Conservation (phyloP, 2,329 filamentous ascomycete species). For the Aspergillus flavus region DNA sequence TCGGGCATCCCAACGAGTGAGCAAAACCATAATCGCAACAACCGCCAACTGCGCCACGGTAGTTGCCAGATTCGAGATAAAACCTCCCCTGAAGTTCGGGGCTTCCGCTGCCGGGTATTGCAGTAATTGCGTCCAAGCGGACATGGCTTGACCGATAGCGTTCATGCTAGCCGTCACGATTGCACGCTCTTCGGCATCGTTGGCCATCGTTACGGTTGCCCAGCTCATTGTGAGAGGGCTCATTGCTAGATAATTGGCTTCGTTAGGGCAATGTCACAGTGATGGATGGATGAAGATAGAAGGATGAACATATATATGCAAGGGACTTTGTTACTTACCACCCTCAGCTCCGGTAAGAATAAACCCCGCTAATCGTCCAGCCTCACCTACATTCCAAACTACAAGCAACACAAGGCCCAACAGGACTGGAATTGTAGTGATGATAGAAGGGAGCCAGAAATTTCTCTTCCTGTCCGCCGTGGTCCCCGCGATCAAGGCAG, state of each 20-base stretch:
- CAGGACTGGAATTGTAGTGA: background rate
- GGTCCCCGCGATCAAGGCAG: background rate
- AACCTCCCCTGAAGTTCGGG: slow-evolving; percentile 31
- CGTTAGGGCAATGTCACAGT: background rate
- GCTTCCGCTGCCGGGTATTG: slow-evolving; percentile 42
- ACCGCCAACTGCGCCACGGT: background rate
- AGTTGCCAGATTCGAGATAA: background rate
- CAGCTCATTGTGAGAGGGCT: slow-evolving; percentile 44
- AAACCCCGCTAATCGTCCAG: background rate
- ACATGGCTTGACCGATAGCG: slow-evolving; percentile 47
- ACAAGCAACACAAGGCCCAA: background rate
- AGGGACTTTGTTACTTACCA: background rate
- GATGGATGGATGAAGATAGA: background rate
- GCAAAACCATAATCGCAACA: background rate
- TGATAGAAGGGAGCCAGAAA: background rate
- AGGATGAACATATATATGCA: background rate
- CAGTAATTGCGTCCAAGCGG: slow-evolving; percentile 44
- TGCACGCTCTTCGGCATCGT: slow-evolving; percentile 46
- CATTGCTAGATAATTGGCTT: slow-evolving; percentile 15
- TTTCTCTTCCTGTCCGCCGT: background rate
- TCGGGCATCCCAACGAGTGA: background rate
- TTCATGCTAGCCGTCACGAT: slow-evolving; percentile 50
- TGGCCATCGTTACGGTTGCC: slow-evolving; percentile 42
- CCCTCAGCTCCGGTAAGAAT: background rate
- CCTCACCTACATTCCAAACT: background rate